Evolutionary conservation across 805 yeast genomes (phyloP), one percentile per base, ranked within the genome.

Genomic region (Myxozyma neotropica): DNA sequence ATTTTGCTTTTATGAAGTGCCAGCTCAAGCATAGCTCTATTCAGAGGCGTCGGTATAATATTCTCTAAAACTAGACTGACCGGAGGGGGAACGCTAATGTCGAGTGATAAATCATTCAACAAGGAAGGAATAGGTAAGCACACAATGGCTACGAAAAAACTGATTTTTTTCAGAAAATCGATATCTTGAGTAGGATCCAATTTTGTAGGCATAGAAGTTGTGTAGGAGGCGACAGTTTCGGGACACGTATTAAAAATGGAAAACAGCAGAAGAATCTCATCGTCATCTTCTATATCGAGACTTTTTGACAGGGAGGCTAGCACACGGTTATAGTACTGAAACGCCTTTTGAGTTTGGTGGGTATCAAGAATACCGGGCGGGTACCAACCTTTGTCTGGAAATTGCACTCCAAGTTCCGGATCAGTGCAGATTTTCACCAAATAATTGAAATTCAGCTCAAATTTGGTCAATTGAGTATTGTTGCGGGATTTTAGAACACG

Each of bases 171-270:
- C 48, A 90, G 78, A 91, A 95, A 92, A 75, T 87, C 89, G 12
- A 93, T 85, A 0, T 93, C 79, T 57, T 87, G 74, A 50, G 85
- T 82, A 0, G 97, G 96, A 61, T 88, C 95, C 69, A 88, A 87
- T 64, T 83, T 78, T 31, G 65, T 66, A 13, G 68, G 55, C 6
- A 59, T 61, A 3, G 64, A 70, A 27, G 38, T 42, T 48, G 72
- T 65, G 66, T 87, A 92, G 1, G 91, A 88, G 0, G 89, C 84
- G 1, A 88, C 78, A 23, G 93, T 75, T 68, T 91, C 97, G 1
- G 89, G 88, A 42, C 83, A 77, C 36, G 75, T 69, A 3, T 72
- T 61, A 39, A 93, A 74, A 17, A 88, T 79, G 12, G 73, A 69
- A 6, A 83, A 68, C 0, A 80, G 80, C 17, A 87, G 77, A 13